Base-by-base conservation (phyloP, 257 asterid species). In the Solanum pimpinellifolium region DNA sequence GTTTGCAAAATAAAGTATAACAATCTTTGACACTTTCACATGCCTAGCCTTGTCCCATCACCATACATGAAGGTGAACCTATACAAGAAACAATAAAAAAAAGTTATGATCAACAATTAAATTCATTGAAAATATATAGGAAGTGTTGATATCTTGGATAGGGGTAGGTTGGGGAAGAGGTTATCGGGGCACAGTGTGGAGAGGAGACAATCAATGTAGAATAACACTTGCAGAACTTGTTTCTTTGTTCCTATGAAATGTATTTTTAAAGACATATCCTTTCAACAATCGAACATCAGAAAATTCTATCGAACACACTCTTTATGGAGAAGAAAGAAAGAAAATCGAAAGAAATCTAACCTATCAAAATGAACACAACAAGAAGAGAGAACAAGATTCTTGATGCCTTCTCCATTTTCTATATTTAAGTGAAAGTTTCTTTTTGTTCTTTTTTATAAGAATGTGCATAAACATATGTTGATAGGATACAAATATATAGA, bases 121-220 rank as follows among this genome's bases (percentile, higher is more conserved):
- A 76, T 3, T 41, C 83, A 76, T 76, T 76, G 37, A 42, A 14
- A 23, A 76, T 7, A 76, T 76, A 42, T 42, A 14, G 9, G 25
- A 77, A 5, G 7, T 35, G 39, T 37, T 37, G 23, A 60, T 60
- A 60, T 60, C 14, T 60, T 60, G 29, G 6, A 14, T 49, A 7
- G 29, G n/a, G 27, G 27, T 59, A 59, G 13, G 41, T 29, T 29
- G 41, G 42, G 76, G 23, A 5, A 13, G 29, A 1, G 6, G 68
- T 3, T 12, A 21, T 21, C 0, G 27, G 0, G 27, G 27, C 4
- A 0, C 0, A 0, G 9, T 21, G 16, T 4, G 70, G 39, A 69
- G 76, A 69, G n/a, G 13, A 69, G 76, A 69, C 3, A 7, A 1
- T 69, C 3, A 15, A 10, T 9, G 20, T 69, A 5, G 2, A 69